These are phyloP conservation scores for Luffa acutangula DNA, from an alignment of 306 rosid genomes.

Conservation along the genomic window DNA sequence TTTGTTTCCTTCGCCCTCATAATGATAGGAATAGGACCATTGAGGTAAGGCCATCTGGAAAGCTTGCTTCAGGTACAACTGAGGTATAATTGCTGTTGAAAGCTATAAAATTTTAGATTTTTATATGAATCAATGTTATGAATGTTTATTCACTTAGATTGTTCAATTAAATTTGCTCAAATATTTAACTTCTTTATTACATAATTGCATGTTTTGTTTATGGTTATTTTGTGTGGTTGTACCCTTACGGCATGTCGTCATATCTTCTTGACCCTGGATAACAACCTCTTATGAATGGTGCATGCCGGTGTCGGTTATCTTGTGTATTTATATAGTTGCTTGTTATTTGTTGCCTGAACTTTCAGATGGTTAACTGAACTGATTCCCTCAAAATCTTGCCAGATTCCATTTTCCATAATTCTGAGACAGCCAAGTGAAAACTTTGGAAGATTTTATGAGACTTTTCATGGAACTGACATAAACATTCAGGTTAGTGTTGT, in stretches of 20 bases:
- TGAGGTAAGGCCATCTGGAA: constrained; percentile 71
- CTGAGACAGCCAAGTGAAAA: constrained; percentile 46
- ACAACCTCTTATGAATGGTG: neutral
- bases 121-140: constrained; percentile 3
- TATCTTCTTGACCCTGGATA: neutral
- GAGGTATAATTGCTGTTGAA: constrained; percentile 42
- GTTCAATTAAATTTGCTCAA: neutral
- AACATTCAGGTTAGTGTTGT: constrained; percentile 61
- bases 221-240: neutral
- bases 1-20: constrained; percentile 11
- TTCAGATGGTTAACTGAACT: constrained; percentile 3
- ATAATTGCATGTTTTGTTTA: neutral
- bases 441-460: constrained; percentile 63
- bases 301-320: neutral
- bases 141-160: neutral
- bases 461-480: constrained; percentile 84
- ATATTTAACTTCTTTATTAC: neutral
- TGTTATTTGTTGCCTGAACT: neutral
- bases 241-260: neutral
- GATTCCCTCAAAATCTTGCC: constrained; percentile 11
- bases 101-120: neutral
- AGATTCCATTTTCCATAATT: constrained; percentile 75
- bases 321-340: neutral
- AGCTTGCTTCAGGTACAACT: constrained; percentile 64
- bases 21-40: constrained; percentile 63